These are phyloP conservation scores for Dujonia santamariae DNA, from an alignment of 1,139 yeast genomes.

Conservation along the genomic window DNA sequence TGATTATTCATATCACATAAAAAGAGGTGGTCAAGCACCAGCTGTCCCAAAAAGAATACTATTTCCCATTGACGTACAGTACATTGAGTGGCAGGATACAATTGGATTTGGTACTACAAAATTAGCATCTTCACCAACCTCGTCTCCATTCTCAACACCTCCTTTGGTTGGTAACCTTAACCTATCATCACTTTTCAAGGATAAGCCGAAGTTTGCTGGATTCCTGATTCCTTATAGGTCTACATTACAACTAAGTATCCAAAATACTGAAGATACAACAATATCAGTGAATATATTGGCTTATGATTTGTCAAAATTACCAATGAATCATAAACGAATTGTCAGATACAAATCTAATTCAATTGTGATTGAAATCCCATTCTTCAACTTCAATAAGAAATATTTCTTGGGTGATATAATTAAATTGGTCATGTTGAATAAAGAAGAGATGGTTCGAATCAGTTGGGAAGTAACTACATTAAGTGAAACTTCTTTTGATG, in stretches of 20 bases:
- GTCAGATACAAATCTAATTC: conserved; percentile 4
- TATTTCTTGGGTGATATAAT: conserved; percentile 5
- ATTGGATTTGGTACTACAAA: too few relatives aligned
- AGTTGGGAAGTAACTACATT: conserved; percentile 4
- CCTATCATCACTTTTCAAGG: neutral
- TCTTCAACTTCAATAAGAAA: conserved; percentile 3
- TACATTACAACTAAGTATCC: conserved; percentile 1
- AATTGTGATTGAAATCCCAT: conserved; percentile 5
- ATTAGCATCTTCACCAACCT: neutral
- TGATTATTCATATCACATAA: conserved; percentile 4
- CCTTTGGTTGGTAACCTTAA: neutral
- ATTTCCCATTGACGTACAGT: conserved; percentile 5
- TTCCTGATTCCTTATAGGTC: conserved; percentile 6
- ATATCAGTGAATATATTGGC: conserved; percentile 6
- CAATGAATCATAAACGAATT: neutral
- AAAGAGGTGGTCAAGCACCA: conserved; percentile 5
- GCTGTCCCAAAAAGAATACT: neutral
- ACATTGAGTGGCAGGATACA: conserved; percentile 7
- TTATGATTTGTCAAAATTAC: conserved; percentile 6
- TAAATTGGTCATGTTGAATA: conserved; percentile 4
- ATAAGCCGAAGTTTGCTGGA: conserved; percentile 5
- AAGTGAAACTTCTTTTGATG: conserved; percentile 5
- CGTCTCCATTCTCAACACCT: neutral
- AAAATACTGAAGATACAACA: conserved; percentile 8
- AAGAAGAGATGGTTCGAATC: conserved; percentile 3